Percentiles rank a stretch among this genome's conserved stretches.
Evolutionary conservation across 768 basidiomycete species (phyloP).

Genomic region (Termitomyces sp.): DNA sequence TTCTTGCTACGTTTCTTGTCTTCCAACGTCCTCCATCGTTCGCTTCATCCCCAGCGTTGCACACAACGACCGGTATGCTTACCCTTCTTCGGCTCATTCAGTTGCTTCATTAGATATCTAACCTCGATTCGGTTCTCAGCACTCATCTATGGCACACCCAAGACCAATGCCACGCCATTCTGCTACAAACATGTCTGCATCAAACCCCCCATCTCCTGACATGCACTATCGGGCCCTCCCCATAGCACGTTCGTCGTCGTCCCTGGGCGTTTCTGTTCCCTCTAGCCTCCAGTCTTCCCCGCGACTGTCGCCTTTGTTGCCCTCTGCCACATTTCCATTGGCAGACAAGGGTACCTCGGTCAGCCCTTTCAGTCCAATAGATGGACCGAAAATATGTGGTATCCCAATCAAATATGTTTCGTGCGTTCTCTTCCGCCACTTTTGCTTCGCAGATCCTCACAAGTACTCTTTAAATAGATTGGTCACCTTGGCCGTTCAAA

Average conservation of each 20-base stretch:
- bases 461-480: slow-evolving; percentile 35
- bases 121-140: neutral
- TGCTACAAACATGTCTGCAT: slow-evolving; percentile 8
- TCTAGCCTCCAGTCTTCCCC: slow-evolving; percentile 32
- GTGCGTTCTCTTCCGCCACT: slow-evolving; percentile 34
- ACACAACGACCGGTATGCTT: neutral
- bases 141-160: slow-evolving; percentile 14
- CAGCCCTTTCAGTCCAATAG: slow-evolving; percentile 21
- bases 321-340: slow-evolving; percentile 37
- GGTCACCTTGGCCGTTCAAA: slow-evolving; percentile 89
- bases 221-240: slow-evolving; percentile 63
- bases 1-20: neutral
- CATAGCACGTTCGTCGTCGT: slow-evolving; percentile 48
- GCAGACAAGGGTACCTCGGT: slow-evolving; percentile 32
- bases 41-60: too few relatives aligned
- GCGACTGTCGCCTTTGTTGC: slow-evolving; percentile 45
- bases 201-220: slow-evolving; percentile 25
- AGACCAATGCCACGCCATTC: slow-evolving; percentile 12
- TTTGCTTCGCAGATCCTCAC: slow-evolving; percentile 4
- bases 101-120: slow-evolving; percentile 2
- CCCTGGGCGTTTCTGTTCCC: slow-evolving; percentile 26
- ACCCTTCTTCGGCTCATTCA: slow-evolving; percentile 1
- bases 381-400: slow-evolving; percentile 56
- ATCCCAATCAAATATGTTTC: slow-evolving; percentile 78
- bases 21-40: too few relatives aligned